phyloP scores from a whole-genome alignment of 2,329 filamentous ascomycete species.

The Onygena corvina region DNA sequence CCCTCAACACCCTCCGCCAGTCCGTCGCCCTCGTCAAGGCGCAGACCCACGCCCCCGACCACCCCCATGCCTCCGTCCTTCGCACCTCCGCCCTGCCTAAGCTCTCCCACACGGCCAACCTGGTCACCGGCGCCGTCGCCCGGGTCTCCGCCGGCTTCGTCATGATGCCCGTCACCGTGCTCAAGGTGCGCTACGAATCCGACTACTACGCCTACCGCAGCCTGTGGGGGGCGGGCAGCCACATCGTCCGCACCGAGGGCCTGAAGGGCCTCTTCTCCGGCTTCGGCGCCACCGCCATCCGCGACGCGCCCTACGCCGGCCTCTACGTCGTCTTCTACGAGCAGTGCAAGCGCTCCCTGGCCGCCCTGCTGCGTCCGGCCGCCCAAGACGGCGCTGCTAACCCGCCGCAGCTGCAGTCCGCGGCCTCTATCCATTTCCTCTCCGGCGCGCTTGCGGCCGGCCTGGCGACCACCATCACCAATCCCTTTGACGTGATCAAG shows the following conservation, averaged over 20 bases:
- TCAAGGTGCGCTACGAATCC: constrained; percentile 93
- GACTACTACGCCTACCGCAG: constrained; percentile 74
- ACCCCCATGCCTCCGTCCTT: background rate
- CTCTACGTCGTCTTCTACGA: constrained; percentile 94
- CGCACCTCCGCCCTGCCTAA: constrained; percentile 65
- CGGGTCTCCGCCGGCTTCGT: constrained; percentile 77
- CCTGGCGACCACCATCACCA: constrained; percentile 75
- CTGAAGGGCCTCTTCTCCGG: constrained; percentile 79
- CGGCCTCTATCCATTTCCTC: constrained; percentile 67
- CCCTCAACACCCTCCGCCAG: constrained; percentile 71
- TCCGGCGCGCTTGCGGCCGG: constrained; percentile 72
- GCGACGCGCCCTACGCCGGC: constrained; percentile 93
- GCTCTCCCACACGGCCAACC: constrained; percentile 71
- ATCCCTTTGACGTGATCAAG: constrained; percentile 94
- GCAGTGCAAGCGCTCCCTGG: constrained; percentile 31
- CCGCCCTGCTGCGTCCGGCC: constrained; percentile 19
- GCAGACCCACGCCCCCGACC: background rate
- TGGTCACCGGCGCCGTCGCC: constrained; percentile 71
- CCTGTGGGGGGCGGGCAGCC: constrained; percentile 56
- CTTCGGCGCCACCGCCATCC: constrained; percentile 81
- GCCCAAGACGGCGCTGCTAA: background rate
- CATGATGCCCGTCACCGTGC: constrained; percentile 89
- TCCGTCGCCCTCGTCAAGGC: constrained; percentile 37
- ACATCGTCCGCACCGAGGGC: constrained; percentile 64
- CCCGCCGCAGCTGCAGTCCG: constrained; percentile 7